phyloP scores from a whole-genome alignment of 768 basidiomycete species.

The Amanita jacksonii region DNA sequence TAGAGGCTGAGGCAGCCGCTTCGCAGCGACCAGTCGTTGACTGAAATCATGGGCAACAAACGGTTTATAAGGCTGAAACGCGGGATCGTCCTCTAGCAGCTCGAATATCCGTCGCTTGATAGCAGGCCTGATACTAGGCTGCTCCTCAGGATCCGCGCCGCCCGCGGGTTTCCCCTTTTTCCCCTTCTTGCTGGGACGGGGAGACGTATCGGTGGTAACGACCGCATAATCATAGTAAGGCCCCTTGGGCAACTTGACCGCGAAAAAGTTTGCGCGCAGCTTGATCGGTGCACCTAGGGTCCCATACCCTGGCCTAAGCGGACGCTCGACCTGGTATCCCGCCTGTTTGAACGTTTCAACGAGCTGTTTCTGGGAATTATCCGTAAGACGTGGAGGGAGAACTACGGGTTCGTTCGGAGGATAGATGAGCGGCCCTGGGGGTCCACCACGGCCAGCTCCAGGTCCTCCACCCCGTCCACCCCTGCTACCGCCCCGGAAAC shows the following conservation, averaged over 20 bases:
- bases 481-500: constrained; percentile 18
- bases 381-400: constrained; percentile 26
- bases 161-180: not conserved
- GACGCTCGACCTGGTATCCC: constrained; percentile 25
- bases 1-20: constrained; percentile 34
- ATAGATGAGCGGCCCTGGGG: not conserved
- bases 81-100: constrained; percentile 36
- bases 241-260: constrained; percentile 36
- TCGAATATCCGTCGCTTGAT: constrained; percentile 44
- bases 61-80: constrained; percentile 24
- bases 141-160: constrained; percentile 15
- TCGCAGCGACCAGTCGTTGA: constrained; percentile 36
- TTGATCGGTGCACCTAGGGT: constrained; percentile 36
- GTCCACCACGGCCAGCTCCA: not conserved
- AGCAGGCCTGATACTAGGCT: constrained; percentile 14
- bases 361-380: constrained; percentile 25
- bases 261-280: constrained; percentile 57
- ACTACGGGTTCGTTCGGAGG: constrained; percentile 37
- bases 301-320: constrained; percentile 50
- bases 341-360: constrained; percentile 28
- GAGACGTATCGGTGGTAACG: constrained; percentile 32
- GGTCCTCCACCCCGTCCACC: constrained; percentile 10
- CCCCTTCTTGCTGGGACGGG: constrained; percentile 32
- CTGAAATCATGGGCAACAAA: constrained; percentile 45
- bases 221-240: constrained; percentile 51